phyloP scores from a whole-genome alignment of 2,329 filamentous ascomycete species.

The Chaetomium sp. region DNA sequence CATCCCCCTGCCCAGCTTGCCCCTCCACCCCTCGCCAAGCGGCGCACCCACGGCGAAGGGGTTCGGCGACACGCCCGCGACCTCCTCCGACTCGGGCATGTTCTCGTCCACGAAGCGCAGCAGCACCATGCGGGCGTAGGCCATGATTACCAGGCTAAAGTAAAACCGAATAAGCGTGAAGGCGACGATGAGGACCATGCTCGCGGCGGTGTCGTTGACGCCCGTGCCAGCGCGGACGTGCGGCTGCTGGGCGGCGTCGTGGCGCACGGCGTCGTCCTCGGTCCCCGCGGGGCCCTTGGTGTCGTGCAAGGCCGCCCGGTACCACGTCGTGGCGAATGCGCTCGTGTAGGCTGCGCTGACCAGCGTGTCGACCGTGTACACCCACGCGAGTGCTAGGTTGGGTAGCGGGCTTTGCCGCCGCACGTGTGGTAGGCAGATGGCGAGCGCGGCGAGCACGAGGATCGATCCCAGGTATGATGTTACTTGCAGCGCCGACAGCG shows the following conservation, averaged over 20 bases:
- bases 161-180: slow-evolving; percentile 80
- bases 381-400: slow-evolving; percentile 77
- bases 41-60: slow-evolving; percentile 69
- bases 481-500: slow-evolving; percentile 79
- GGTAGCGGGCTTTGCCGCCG: slow-evolving; percentile 77
- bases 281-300: slow-evolving; percentile 23
- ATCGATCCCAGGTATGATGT: slow-evolving; percentile 92
- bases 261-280: slow-evolving; percentile 17
- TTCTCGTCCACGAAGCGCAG: slow-evolving; percentile 63
- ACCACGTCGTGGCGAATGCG: slow-evolving; percentile 84
- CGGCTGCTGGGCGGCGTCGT: slow-evolving; percentile 27
- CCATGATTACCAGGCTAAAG: slow-evolving; percentile 80
- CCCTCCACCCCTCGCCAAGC: slow-evolving; percentile 79
- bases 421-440: slow-evolving; percentile 76
- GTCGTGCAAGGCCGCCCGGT: slow-evolving; percentile 50
- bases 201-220: slow-evolving; percentile 67
- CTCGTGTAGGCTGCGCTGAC: slow-evolving; percentile 82
- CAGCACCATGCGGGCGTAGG: slow-evolving; percentile 77
- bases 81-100: slow-evolving; percentile 51
- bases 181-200: slow-evolving; percentile 72
- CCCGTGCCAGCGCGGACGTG: slow-evolving; percentile 33
- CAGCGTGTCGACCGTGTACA: slow-evolving; percentile 80
- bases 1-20: slow-evolving; percentile 77
- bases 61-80: slow-evolving; percentile 43
- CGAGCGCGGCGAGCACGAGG: slow-evolving; percentile 65